Evolutionary conservation across 345 rosid species (phyloP), one percentile per base, ranked within the genome.

Genomic region (Salix suchowensis): DNA sequence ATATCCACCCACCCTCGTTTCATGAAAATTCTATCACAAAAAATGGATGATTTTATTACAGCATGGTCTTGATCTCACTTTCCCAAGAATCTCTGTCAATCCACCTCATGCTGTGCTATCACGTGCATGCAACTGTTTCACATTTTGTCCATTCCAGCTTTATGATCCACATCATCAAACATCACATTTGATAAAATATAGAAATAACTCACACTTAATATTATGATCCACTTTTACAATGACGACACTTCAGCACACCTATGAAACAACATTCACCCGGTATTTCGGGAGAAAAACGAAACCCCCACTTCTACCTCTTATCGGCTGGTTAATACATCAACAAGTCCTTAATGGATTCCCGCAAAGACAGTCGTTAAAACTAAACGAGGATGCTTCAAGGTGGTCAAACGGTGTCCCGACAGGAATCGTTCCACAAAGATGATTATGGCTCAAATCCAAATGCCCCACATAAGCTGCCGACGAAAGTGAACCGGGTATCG

Each of bases 351-450:
- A 75, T 4, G 97, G 98, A 54, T 88, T 91, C 60, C 98, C 97
- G 71, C 97, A 91, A 21, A 92, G 84, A 73, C 98, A 93, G 68
- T 93, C 93, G 40, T 95, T 95, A 82, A 76, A 77, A 42, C 64
- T 79, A 71, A 91, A 91, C 40, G 98, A 94, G 23, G 97, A 73
- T 39, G 87, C 87, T 68, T 88, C 96, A 1, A 90, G 86, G 71
- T 83, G 93, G 72, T 89, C 96, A 71, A 95, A 95, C 18, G 98
- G 97, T 66, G 86, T 77, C 11, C 98, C 98, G 1, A 50, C 61
- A 7, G 98, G 98, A 65, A 95, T 95, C 14, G 89, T 64, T 61
- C 97, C 98, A 75, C 98, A 95, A 8, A 95, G 90, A 87, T 80
- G 93, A 84, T 95, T 95, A 67, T 93, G 88, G 82, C 98, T 95